Conservation (phyloP, 2,329 filamentous ascomycete genomes). For the Celoporthe dispersa region DNA sequence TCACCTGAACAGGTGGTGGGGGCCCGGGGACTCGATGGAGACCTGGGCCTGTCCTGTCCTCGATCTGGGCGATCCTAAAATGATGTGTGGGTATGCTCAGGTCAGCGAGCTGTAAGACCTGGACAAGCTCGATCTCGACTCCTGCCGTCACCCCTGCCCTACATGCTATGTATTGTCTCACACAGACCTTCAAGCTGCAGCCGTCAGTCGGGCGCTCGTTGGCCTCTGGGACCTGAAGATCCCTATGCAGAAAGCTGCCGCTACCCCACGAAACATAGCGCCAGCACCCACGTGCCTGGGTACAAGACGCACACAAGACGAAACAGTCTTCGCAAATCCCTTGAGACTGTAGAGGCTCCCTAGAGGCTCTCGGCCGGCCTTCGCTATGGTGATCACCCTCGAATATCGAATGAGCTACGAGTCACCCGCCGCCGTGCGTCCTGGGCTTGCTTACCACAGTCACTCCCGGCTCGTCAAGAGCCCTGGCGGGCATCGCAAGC, state of each 20-base stretch:
- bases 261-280: neutral
- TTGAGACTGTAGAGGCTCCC: neutral
- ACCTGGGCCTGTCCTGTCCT: neutral
- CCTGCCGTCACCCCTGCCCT: too few species aligned
- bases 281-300: neutral
- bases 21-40: neutral
- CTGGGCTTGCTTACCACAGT: neutral
- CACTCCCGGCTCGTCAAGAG: neutral
- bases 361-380: neutral
- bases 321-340: neutral
- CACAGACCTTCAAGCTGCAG: neutral
- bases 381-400: neutral
- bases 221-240: neutral
- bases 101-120: too few species aligned
- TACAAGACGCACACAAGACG: neutral
- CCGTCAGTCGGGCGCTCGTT: neutral
- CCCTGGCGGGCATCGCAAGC: neutral
- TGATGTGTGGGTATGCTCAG: neutral
- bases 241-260: neutral
- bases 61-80: neutral
- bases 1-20: neutral
- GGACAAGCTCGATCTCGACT: too few species aligned
- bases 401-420: neutral
- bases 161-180: neutral
- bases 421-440: too few species aligned